Evolutionary conservation across 1,284 basidiomycete genomes (phyloP), one percentile per base, ranked within the genome.

Genomic region (Hortiboletus rubellus): DNA sequence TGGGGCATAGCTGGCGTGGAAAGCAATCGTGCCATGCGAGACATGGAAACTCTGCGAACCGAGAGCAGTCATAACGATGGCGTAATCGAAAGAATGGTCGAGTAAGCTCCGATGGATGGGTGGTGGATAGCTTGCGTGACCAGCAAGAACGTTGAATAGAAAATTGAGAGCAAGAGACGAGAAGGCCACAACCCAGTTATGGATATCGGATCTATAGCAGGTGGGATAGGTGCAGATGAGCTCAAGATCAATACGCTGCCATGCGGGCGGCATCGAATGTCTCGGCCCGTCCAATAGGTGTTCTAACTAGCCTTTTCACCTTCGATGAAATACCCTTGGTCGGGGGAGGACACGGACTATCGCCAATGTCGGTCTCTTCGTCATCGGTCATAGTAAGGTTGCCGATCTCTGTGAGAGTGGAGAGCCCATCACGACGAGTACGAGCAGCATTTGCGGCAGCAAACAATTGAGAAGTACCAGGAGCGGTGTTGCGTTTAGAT

Each of bases 281-380:
- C 69, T 89, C 86, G 5, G 87, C 80, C 15, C 85, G 79, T 15
- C 71, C 63, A 27, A 89, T 72, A 17, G 79, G 75, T 31, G 70
- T 76, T 42, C 79, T 77, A 6, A 65, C 73, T 30, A 82, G 64
- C 72, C 81, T 83, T 71, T 83, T 86, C 63, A 75, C 76, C 67
- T 84, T 85, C 8, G 70, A 72, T n/a, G 68, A 58, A 50, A 71
- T 72, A 41, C 72, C 75, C 66, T 85, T 88, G 41, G 77, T 82
- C 12, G 87, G 84, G 40, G 89, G 87, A 14, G 89, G 90, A 73
- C 89, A 92, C 2, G 90, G 90, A 64, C 89, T 91, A 65, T 90
- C 89, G 17, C 87, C 89, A 50, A 91, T 74, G 63, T 91, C 88
- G 10, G 82, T 84, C 50, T 90, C 88, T 48, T 86, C 87, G 54